A percentile compares a stretch with the other conserved stretches of the same genome.
These are phyloP conservation scores for Maudiozyma turicensis DNA, from an alignment of 805 yeast genomes.

Conservation along the genomic window DNA sequence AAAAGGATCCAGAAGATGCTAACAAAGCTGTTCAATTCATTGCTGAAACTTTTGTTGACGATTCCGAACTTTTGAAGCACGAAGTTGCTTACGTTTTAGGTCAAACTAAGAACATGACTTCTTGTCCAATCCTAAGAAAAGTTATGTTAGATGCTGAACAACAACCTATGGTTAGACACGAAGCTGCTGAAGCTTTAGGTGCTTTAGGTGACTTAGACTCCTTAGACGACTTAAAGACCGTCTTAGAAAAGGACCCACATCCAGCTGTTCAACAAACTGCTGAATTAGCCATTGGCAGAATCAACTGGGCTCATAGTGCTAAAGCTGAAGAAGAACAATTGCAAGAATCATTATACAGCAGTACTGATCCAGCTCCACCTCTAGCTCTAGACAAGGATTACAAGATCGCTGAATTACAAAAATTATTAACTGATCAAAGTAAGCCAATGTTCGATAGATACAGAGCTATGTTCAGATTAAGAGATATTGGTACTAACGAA, in stretches of 20 bases:
- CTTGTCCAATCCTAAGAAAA: constrained; percentile 64
- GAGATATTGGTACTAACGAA: constrained; percentile 90
- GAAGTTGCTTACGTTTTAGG: constrained; percentile 97
- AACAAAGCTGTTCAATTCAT: constrained; percentile 68
- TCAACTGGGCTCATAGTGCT: constrained; percentile 80
- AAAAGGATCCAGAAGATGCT: constrained; percentile 43
- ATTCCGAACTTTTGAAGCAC: constrained; percentile 86
- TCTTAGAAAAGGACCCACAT: constrained; percentile 61
- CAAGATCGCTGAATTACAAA: constrained; percentile 56
- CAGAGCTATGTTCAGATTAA: constrained; percentile 94
- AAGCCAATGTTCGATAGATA: constrained; percentile 86
- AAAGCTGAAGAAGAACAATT: constrained; percentile 49
- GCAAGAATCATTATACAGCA: constrained; percentile 66
- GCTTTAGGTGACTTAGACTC: constrained; percentile 82
- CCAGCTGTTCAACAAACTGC: constrained; percentile 94
- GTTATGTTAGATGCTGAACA: constrained; percentile 62
- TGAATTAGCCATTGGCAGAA: constrained; percentile 92
- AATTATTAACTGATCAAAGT: constrained; percentile 62
- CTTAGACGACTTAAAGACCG: constrained; percentile 53
- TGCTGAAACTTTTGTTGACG: constrained; percentile 71
- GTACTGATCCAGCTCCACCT: constrained; percentile 98
- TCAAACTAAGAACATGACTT: constrained; percentile 76
- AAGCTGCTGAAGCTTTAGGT: constrained; percentile 98
- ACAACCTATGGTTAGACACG: constrained; percentile 96
- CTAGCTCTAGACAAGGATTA: constrained; percentile 54